These are phyloP conservation scores for Syncephalastrum sp. DNA, from an alignment of 371 early-diverging fungal species.

Conservation along the genomic window DNA sequence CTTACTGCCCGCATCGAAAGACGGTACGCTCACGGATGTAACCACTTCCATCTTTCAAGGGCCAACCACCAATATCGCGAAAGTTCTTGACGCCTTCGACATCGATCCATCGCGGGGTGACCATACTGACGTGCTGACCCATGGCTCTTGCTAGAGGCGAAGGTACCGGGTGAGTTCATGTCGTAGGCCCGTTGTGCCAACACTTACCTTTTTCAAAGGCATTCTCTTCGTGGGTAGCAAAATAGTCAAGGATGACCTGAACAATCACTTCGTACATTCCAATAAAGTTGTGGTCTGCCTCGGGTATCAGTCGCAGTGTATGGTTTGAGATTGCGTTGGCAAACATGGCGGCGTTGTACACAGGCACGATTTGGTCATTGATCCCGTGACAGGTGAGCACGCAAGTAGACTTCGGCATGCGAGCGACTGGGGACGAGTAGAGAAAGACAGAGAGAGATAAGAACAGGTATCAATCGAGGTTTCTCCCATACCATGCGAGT, in stretches of 20 bases:
- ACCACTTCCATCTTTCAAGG: slow-evolving; percentile 38
- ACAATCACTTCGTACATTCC: slow-evolving; percentile 46
- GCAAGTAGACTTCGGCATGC: slow-evolving; percentile 56
- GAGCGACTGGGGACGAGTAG: slow-evolving; percentile 19
- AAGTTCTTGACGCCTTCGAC: slow-evolving; percentile 66
- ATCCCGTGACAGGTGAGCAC: slow-evolving; percentile 61
- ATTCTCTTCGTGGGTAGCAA: slow-evolving; percentile 42
- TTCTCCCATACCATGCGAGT: slow-evolving; percentile 33
- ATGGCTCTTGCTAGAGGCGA: slow-evolving; percentile 28
- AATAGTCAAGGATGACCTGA: slow-evolving; percentile 36
- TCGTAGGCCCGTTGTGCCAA: neutral
- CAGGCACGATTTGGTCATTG: slow-evolving; percentile 59
- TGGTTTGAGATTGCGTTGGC: slow-evolving; percentile 53
- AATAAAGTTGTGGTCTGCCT: slow-evolving; percentile 60
- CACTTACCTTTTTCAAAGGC: slow-evolving; percentile 37
- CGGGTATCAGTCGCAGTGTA: slow-evolving; percentile 48
- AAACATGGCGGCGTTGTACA: slow-evolving; percentile 54
- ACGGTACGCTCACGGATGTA: slow-evolving; percentile 46
- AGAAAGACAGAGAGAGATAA: too few relatives aligned
- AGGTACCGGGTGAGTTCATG: neutral
- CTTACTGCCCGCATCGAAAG: slow-evolving; percentile 41
- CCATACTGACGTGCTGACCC: slow-evolving; percentile 26
- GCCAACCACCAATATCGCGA: slow-evolving; percentile 61
- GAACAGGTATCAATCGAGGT: neutral
- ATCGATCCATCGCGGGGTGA: slow-evolving; percentile 44